Base-by-base conservation (phyloP, 192 early-diverging fungal species). In the Phycomyces nitens region DNA sequence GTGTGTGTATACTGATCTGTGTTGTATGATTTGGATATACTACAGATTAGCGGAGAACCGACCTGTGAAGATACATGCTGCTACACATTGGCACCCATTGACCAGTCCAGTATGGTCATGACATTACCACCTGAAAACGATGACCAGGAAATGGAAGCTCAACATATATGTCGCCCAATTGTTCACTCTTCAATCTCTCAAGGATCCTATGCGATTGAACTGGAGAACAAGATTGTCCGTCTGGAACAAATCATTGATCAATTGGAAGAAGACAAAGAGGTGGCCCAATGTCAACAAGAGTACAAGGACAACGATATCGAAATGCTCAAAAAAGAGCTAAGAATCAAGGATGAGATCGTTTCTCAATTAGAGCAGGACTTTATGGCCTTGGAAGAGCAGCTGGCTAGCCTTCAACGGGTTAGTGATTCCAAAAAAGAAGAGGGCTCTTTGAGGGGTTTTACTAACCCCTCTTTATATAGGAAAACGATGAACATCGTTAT, bases 101-200 rank as follows among this genome's bases (percentile, higher is more conserved):
- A 69, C 34, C 61, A 70, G 56, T 62, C 64, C 8, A 66, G 58
- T 2, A 65, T 76, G n/a, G 69, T 71, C 5, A 70, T 76, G 69
- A 70, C 74, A 14, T 54, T 70, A 26, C 72, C 72, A 39, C 66
- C 66, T 8, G 71, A 73, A 56, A 40, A 57, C 23, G 62, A 67
- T 58, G 63, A 75, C 7, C 47, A 57, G 29, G 69, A 66, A 39
- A 53, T 71, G 29, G 69, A 66, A 52, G 69, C 68, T 23, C 74
- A 76, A 43, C 74, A 76, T 47, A 76, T 76, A 11, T 76, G 74
- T 61, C 64, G 74, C 22, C 74, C 74, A 3, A 55, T 76, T 15
- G 71, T 76, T 43, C 69, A 70, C 41, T 76, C 74, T 2, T 47
- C 55, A 29, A 71, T 71, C 15, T 71, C 68, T 5, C 66, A 70